Evolutionary conservation across 768 basidiomycete species (phyloP).

Genomic region (Amanita polypyramis): DNA sequence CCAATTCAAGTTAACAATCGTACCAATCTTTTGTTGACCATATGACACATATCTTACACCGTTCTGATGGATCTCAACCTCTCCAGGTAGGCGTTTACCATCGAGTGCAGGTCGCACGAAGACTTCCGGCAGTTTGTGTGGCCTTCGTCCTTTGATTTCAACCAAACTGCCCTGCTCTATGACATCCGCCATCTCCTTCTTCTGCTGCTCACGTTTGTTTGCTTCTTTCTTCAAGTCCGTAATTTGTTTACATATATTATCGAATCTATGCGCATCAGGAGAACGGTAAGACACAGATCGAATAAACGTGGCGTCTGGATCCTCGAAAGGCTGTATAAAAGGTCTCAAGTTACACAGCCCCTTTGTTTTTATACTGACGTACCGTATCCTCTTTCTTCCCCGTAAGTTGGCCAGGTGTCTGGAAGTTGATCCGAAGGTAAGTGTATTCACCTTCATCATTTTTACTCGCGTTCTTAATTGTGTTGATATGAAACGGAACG

Average conservation of each 20-base stretch:
- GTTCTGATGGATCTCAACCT: conserved; percentile 96
- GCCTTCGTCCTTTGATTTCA: conserved; percentile 83
- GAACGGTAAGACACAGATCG: conserved; percentile 93
- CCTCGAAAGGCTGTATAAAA: conserved; percentile 74
- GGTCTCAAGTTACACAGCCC: neutral
- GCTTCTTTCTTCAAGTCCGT: conserved; percentile 94
- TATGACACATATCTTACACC: conserved; percentile 88
- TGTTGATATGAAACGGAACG: conserved; percentile 96
- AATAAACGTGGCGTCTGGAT: conserved; percentile 92
- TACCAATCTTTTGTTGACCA: conserved; percentile 86
- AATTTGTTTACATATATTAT: conserved; percentile 83
- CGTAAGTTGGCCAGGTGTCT: conserved; percentile 93
- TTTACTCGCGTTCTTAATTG: conserved; percentile 96
- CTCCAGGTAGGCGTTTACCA: conserved; percentile 92
- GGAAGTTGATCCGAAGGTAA: conserved; percentile 94
- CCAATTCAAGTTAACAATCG: conserved; percentile 17
- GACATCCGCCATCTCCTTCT: conserved; percentile 97
- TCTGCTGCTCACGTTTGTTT: conserved; percentile 94
- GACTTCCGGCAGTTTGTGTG: conserved; percentile 80
- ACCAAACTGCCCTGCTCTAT: conserved; percentile 86
- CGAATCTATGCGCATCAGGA: conserved; percentile 80
- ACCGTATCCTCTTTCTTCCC: conserved; percentile 99
- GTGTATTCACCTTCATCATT: conserved; percentile 95
- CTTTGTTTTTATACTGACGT: conserved; percentile 10
- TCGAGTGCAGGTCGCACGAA: conserved; percentile 91